A percentile compares a stretch with the other conserved stretches of the same genome.
Evolutionary conservation across 495 filamentous ascomycete genomes (phyloP).

Genomic region (Letharia lupina): DNA sequence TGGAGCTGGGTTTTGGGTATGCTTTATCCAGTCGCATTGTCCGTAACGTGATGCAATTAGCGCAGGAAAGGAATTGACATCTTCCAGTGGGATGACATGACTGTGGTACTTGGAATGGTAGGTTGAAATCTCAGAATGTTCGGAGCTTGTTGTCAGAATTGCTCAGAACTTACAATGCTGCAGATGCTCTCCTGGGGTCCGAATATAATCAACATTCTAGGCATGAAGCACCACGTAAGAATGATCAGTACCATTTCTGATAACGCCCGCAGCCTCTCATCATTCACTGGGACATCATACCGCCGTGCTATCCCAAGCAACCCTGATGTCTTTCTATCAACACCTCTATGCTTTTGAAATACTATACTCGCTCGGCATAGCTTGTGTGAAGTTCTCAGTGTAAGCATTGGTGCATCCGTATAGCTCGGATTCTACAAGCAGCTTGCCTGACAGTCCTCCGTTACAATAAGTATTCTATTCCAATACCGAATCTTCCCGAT

Average conservation of each 20-base stretch:
- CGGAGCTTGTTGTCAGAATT: neutral
- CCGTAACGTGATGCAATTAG: too few relatives aligned
- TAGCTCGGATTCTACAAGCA: neutral
- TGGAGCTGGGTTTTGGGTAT: neutral
- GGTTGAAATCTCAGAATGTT: neutral
- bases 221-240: neutral
- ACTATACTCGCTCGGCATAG: neutral
- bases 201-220: neutral
- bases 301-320: neutral
- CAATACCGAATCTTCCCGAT: neutral
- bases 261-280: neutral
- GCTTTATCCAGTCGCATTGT: neutral
- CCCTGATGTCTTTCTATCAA: neutral
- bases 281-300: neutral
- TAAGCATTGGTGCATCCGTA: neutral
- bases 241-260: neutral
- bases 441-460: neutral
- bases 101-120: neutral
- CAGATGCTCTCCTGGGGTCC: neutral
- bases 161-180: neutral
- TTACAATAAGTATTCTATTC: neutral
- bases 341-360: neutral
- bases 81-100: neutral
- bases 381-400: neutral
- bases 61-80: neutral